Evolutionary conservation across 441 rosid genomes (phyloP), one percentile per base, ranked within the genome.

Genomic region (Corymbia calophylla): DNA sequence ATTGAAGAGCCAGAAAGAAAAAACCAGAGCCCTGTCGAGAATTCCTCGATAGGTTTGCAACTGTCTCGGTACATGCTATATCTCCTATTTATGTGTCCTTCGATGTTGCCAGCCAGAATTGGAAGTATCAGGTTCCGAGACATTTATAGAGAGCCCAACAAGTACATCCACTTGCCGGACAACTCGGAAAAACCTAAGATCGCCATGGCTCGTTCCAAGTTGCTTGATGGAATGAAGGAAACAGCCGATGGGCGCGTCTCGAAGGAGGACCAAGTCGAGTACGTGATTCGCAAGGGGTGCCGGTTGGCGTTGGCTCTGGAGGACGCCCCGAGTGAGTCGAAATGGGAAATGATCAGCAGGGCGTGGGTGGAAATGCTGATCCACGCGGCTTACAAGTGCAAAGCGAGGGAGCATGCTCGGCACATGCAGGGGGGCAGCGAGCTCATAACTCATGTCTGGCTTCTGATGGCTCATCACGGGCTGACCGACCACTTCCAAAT

Each of bases 321-420:
- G 8, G 0, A 2, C 27, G 7, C 18, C 56, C 19, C 6, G 32
- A 2, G 8, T 11, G 56, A 15, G n/a, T 1, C 1, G 6, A 18
- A 9, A 48, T 48, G 56, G 87, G 10, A 0, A 27, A 35, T 27
- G 56, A 84, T 84, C 35, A 16, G 31, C 3, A 1, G 15, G 25
- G 87, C 47, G 53, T 84, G 87, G 87, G 56, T 4, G 19, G 56
- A 84, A 18, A 84, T 47, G 87, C 55, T 84, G 55, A 48, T 84
- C 18, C 7, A 55, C 10, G 29, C 87, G 1, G 32, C 87, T 31
- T 18, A 5, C 87, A 31, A 25, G 29, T 86, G 62, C 62, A 53
- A 55, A 55, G 87, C 60, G 49, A 55, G 16, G 47, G 44, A 55
- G 15, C 87, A 86, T n/a, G 87, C 56, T 13, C 60, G 35, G 47